These are phyloP conservation scores for Galium porrigens DNA, from an alignment of 305 asterid genomes.

Conservation along the genomic window DNA sequence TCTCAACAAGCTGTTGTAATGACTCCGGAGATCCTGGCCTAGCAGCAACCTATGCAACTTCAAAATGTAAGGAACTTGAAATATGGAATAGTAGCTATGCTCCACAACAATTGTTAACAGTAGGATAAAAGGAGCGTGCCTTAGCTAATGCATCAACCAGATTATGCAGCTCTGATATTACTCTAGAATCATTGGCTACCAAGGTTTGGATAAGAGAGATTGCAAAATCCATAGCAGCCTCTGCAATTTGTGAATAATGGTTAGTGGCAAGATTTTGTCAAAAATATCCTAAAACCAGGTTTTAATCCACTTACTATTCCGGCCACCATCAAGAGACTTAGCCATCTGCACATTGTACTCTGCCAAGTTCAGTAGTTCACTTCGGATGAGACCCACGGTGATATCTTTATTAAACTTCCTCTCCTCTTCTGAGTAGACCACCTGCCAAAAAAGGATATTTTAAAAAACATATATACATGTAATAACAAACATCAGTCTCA, in stretches of 20 bases:
- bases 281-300: conserved; percentile 15
- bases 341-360: conserved; percentile 97
- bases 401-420: conserved; percentile 81
- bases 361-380: conserved; percentile 65
- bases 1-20: conserved; percentile 76
- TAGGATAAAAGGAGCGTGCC: conserved; percentile 27
- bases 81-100: conserved; percentile 6
- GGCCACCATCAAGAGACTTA: conserved; percentile 83
- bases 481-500: not conserved
- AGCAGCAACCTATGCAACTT: conserved; percentile 58
- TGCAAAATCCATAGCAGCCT: conserved; percentile 82
- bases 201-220: conserved; percentile 63
- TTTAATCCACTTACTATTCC: conserved; percentile 57
- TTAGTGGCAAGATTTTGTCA: conserved; percentile 16
- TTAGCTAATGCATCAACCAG: conserved; percentile 86
- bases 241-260: conserved; percentile 38
- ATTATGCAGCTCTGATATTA: conserved; percentile 69
- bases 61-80: conserved; percentile 20
- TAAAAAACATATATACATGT: not conserved
- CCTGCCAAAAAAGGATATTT: conserved; percentile 33
- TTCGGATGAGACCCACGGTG: conserved; percentile 63
- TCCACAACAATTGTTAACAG: conserved; percentile 5
- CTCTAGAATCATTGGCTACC: conserved; percentile 54
- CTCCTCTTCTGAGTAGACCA: conserved; percentile 79
- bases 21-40: conserved; percentile 97